A percentile compares a stretch with the other conserved stretches of the same genome.
Conservation (phyloP, 139 green algal species). For the Closterium sp. region DNA sequence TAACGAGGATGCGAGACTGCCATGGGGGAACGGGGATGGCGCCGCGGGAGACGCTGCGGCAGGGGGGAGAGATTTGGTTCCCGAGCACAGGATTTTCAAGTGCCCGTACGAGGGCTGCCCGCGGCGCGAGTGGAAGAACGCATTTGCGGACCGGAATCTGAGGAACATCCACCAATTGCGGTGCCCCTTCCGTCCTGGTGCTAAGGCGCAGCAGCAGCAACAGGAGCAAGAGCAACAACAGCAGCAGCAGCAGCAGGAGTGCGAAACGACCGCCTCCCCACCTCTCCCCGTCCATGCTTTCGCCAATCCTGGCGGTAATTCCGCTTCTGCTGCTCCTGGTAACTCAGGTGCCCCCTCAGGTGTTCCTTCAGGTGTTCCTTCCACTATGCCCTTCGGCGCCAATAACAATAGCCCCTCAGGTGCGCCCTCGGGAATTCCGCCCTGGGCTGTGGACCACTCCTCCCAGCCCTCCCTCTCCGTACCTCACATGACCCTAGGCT, state of each 20-base stretch:
- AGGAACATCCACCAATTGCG: slow-evolving; percentile 39
- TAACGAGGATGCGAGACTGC: not conserved
- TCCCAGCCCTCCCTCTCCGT: not conserved
- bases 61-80: slow-evolving; percentile 10
- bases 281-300: not conserved
- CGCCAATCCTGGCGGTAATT: not conserved
- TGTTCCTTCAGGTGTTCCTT: too few species aligned
- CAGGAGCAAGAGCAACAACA: not conserved
- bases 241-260: not conserved
- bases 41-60: too few species aligned
- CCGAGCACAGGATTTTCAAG: slow-evolving; percentile 48
- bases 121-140: slow-evolving; percentile 39
- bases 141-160: slow-evolving; percentile 23
- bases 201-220: not conserved
- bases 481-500: not conserved
- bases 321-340: not conserved
- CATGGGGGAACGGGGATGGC: not conserved
- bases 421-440: not conserved
- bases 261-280: not conserved
- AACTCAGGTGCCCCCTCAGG: not conserved
- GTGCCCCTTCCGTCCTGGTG: slow-evolving; percentile 11
- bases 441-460: not conserved
- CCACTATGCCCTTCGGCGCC: too few species aligned
- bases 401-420: too few species aligned
- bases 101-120: slow-evolving; percentile 43